Evolutionary conservation across 179 eudicot genomes (phyloP), one percentile per base, ranked within the genome.

Genomic region (Beta macrorhiza): DNA sequence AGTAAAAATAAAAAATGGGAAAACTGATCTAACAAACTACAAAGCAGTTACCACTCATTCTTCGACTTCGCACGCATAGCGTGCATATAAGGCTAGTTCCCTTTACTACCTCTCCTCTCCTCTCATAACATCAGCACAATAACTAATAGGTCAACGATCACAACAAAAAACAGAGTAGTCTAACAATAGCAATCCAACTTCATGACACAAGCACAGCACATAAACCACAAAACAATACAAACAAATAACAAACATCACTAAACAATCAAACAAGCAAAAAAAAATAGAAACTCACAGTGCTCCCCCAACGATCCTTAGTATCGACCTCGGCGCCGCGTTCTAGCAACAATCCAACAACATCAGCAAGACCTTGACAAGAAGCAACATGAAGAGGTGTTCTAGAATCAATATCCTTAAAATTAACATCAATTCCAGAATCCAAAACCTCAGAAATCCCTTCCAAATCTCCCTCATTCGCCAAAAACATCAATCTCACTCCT

Each of bases 331-430:
- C 93, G 57, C 93, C 92, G 29, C 86, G 90, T 25, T 80, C 79
- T 4, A 92, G 85, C 82, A 92, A 84, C 62, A 90, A 84, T 0
- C 78, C 68, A 65, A 92, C 90, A 20, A 90, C 87, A 63, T 90
- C 86, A 5, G 83, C 79, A 9, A 80, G 76, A 15, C 92, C 91
- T 68, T 92, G 92, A 80, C 92, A 92, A 52, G 93, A 84, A 5
- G 93, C 95, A 65, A 92, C 82, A 80, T 92, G 95, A 47, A 92
- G 89, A 10, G 95, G 89, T 56, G 95, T 92, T 82, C 95, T 85
- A 55, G 83, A 84, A 83, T 91, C 95, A 82, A 90, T 88, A 74
- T 91, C 95, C 29, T 73, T 88, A 51, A 90, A 83, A 85, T 92
- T 90, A 12, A 89, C 84, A 77, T 87, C 86, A 78, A 87, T 85